Base-by-base conservation (phyloP, 768 basidiomycete species). In the Tylopilus subfusipes region DNA sequence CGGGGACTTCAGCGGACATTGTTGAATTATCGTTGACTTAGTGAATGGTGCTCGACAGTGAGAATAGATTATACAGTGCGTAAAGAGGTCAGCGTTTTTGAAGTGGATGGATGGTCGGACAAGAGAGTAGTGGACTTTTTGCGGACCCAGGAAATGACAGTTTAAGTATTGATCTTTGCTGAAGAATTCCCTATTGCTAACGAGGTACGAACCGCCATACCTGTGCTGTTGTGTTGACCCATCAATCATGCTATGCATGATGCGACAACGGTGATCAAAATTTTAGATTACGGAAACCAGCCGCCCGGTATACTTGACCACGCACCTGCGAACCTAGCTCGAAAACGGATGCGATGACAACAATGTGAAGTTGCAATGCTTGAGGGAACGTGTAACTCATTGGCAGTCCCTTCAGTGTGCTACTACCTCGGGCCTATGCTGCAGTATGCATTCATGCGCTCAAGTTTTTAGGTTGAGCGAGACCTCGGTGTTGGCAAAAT, bases 1-100 rank as follows among this genome's bases (percentile, higher is more conserved):
- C 64, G 6, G 68, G 68, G 14, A 61, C 44, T 54, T 68, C 56
- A 34, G 69, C 62, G 29, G 69, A 70, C 68, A 70, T 69, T 9
- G 42, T 55, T 30, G 39, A 48, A 46, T 33, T 53, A 48, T 52
- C 18, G 49, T 55, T 25, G 39, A 39, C 18, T 51, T 48, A 7
- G 42, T 36, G 36, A 30, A 38, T 30, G n/a, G 27, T 38, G 22
- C 19, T 53, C 36, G 22, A 50, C 25, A 42, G 21, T 52, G 34
- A 29, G 18, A 31, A 27, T 48, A 49, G 13, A 34, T 48, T 42
- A 62, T 21, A 30, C 19, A 24, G 44, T 24, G 34, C 11, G 6
- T 47, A n/a, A 39, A 22, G n/a, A n/a, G 36, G 25, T 27, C 27
- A 38, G 21, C 21, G 29, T 27, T 34, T 29, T 30, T 42, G 50